Conservation (phyloP, 75 land plant genomes). For the Adiantum capillusveneris region DNA sequence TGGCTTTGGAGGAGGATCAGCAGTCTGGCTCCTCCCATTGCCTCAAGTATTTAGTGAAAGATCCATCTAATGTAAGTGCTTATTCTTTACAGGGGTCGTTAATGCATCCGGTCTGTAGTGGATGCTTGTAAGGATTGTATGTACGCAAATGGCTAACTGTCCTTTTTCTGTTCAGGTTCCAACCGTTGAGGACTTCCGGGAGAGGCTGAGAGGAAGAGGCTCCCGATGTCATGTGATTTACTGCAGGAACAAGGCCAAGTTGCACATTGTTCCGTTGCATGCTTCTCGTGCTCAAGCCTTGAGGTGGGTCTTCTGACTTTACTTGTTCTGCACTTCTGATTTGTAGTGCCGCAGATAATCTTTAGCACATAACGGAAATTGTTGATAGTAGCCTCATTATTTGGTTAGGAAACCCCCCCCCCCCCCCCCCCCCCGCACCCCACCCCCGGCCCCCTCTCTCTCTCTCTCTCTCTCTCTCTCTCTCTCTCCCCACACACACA, state of each 20-base stretch:
- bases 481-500: no score
- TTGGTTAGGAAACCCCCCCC: no score
- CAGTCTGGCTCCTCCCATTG: slow-evolving; percentile 49
- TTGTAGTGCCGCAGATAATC: not conserved
- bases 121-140: no score
- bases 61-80: slow-evolving; percentile 41
- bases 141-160: no score
- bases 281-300: slow-evolving; percentile 90
- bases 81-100: no score
- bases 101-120: no score
- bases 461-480: no score
- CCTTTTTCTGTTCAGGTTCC: slow-evolving; percentile 29
- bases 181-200: slow-evolving; percentile 65
- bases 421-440: no score
- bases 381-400: not conserved
- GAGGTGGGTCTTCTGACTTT: slow-evolving; percentile 30
- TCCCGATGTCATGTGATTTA: slow-evolving; percentile 84
- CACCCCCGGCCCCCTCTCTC: no score
- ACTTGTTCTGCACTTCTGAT: not conserved
- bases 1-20: slow-evolving; percentile 42
- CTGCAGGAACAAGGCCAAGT: slow-evolving; percentile 60
- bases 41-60: slow-evolving; percentile 45
- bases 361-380: not conserved
- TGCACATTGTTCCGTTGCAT: slow-evolving; percentile 77
- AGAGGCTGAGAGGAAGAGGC: slow-evolving; percentile 81